Percentiles rank a stretch among this genome's conserved stretches.
Conservation (phyloP, 495 filamentous ascomycete genomes). For the Talaromyces liani region DNA sequence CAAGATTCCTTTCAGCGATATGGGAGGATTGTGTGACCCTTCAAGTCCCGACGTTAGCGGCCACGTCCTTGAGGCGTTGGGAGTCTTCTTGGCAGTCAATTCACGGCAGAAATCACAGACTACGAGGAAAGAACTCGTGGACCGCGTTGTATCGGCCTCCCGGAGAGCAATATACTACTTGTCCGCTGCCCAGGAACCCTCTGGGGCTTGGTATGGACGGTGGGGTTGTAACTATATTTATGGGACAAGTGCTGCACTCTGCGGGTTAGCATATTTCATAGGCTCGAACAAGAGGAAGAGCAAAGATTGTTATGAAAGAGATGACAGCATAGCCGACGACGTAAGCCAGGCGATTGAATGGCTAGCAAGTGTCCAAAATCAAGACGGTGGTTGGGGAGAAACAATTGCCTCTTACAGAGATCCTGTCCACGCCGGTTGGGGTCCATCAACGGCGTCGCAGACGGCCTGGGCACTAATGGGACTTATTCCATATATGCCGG, state of each 20-base stretch:
- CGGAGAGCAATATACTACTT: conserved; percentile 17
- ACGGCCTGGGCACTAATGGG: conserved; percentile 32
- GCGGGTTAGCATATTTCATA: conserved; percentile 14
- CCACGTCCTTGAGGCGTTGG: conserved; percentile 32
- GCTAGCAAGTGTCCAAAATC: conserved; percentile 22
- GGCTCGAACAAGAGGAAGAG: background rate
- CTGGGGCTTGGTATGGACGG: conserved; percentile 27
- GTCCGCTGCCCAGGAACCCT: conserved; percentile 14
- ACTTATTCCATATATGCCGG: conserved; percentile 13
- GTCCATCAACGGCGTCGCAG: conserved; percentile 22
- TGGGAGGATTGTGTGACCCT: conserved; percentile 30
- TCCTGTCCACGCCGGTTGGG: conserved; percentile 12
- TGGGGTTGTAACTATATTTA: conserved; percentile 33
- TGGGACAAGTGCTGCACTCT: conserved; percentile 28
- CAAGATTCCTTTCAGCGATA: conserved; percentile 36
- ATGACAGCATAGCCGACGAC: too few relatives aligned
- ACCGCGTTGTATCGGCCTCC: background rate
- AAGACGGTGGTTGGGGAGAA: conserved; percentile 33
- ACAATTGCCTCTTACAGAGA: conserved; percentile 17
- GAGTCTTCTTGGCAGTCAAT: conserved; percentile 15
- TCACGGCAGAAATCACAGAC: background rate
- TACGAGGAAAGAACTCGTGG: background rate
- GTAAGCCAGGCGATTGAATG: conserved; percentile 12
- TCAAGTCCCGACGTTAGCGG: conserved; percentile 30
- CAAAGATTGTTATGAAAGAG: too few relatives aligned